Evolutionary conservation across 1,139 yeast species (phyloP), one percentile per base, ranked within the genome.

Genomic region (Debaryomyces sp.): DNA sequence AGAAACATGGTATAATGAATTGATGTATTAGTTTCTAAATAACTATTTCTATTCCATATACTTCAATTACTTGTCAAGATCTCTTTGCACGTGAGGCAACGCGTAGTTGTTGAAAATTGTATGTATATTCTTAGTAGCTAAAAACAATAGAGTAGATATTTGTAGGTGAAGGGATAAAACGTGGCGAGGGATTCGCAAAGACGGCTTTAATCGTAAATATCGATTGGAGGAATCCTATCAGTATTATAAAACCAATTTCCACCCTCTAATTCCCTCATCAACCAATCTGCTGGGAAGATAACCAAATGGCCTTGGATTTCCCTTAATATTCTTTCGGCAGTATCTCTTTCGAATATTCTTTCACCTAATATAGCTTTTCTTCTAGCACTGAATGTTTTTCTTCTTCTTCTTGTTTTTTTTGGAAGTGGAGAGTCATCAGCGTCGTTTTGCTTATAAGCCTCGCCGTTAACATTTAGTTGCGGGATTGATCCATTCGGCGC

Each of bases 241-340:
- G 96, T 86, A 58, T 87, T 89, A 73, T 90, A 92, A 66, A 91
- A 91, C 98, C 98, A 94, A 62, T 95, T 94, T 22, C 89, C 94
- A 5, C 88, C 82, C 48, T 91, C 96, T 44, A 91, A 81, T 66
- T 94, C 99, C 52, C 85, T 81, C 60, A 82, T 75, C 45, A 95
- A 77, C 99, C 99, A 95, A 52, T 90, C 92, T 0, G 89, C 78
- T 0, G 99, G 98, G 75, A 92, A 94, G 24, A 86, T 63, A 4
- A 95, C 98, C 59, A 95, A 71, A 62, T 94, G 88, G 3, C 99
- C 99, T 50, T 86, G 87, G n/a, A 94, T 75, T 50, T 89, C 86
- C 45, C 75, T 75, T 55, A 94, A 72, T 41, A 91, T 73, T 53
- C 85, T 73, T 57, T 87, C 92, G 0, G 97, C 96, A 1, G 94